Conservation (phyloP, 1,139 yeast genomes). For the Suhomyces ambrosiae region DNA sequence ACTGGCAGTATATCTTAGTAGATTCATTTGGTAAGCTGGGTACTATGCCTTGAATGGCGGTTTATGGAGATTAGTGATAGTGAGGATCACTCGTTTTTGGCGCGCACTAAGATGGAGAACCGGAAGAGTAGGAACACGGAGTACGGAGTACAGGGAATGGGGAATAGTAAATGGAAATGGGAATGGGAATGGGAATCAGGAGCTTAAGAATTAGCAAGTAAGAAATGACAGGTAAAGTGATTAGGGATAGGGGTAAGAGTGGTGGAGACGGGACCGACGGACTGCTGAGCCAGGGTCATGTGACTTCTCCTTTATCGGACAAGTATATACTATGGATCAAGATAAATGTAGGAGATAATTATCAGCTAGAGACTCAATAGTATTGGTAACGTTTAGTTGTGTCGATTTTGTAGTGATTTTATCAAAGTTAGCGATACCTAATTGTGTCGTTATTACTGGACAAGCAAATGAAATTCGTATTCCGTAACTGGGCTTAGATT, state of each 20-base stretch:
- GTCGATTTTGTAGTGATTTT: too few species aligned
- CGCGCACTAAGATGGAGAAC: conserved; percentile 3
- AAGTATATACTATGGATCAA: too few species aligned
- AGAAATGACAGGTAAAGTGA: not conserved
- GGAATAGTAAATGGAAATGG: not conserved
- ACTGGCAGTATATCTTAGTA: conserved; percentile 6
- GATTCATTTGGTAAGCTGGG: conserved; percentile 5
- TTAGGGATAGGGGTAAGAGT: not conserved
- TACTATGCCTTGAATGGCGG: not conserved
- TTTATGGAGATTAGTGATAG: not conserved
- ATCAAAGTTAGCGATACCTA: too few species aligned
- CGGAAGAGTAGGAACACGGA: too few species aligned
- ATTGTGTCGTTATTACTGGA: too few species aligned
- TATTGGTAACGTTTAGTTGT: too few species aligned
- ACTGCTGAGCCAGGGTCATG: not conserved
- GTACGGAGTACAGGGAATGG: too few species aligned
- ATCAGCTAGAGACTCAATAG: too few species aligned
- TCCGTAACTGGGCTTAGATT: too few species aligned
- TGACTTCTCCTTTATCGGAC: conserved; percentile 9
- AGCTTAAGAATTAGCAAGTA: not conserved
- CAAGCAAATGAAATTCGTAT: too few species aligned
- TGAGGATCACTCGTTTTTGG: conserved; percentile 13
- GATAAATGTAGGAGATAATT: too few species aligned
- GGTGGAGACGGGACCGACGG: not conserved
- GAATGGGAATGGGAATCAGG: not conserved